These are phyloP conservation scores for Grigorovia yakushimaensis DNA, from an alignment of 805 yeast species.

Conservation along the genomic window DNA sequence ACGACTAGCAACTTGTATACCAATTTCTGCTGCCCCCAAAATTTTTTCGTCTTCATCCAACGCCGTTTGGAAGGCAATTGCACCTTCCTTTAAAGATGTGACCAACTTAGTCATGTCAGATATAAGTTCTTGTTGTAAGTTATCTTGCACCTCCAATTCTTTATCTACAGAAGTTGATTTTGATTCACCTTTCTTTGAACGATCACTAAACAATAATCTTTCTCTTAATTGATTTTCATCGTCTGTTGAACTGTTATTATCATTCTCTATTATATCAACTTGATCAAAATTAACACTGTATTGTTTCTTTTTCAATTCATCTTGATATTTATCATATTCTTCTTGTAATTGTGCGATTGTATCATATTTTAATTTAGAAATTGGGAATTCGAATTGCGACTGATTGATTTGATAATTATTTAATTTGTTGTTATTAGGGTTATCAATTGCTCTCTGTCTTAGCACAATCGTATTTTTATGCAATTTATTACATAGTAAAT, in stretches of 20 bases:
- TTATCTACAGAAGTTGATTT: slow-evolving; percentile 22
- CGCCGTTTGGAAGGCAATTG: slow-evolving; percentile 33
- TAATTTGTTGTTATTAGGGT: background rate
- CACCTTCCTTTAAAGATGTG: slow-evolving; percentile 31
- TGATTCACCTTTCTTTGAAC: slow-evolving; percentile 1
- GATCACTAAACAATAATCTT: slow-evolving; percentile 23
- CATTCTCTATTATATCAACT: slow-evolving; percentile 1
- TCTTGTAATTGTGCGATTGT: slow-evolving; percentile 1
- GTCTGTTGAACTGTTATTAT: background rate
- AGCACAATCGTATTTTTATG: background rate
- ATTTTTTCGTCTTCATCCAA: slow-evolving; percentile 32
- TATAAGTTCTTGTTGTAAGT: slow-evolving; percentile 30
- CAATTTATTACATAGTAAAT: slow-evolving; percentile 2
- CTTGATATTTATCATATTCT: slow-evolving; percentile 13
- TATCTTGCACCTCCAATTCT: slow-evolving; percentile 30
- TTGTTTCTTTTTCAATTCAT: slow-evolving; percentile 13
- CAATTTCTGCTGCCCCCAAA: slow-evolving; percentile 34
- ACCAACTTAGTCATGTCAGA: slow-evolving; percentile 33
- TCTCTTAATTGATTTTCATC: slow-evolving; percentile 24
- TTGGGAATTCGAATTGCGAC: background rate
- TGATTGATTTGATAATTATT: background rate
- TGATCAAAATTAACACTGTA: slow-evolving; percentile 27
- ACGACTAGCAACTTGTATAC: slow-evolving; percentile 31
- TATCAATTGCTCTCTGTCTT: background rate
- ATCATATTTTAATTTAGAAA: background rate